A percentile compares a stretch with the other conserved stretches of the same genome.
These are phyloP conservation scores for Colletotrichum karsti DNA, from an alignment of 2,329 filamentous ascomycete genomes.

Conservation along the genomic window DNA sequence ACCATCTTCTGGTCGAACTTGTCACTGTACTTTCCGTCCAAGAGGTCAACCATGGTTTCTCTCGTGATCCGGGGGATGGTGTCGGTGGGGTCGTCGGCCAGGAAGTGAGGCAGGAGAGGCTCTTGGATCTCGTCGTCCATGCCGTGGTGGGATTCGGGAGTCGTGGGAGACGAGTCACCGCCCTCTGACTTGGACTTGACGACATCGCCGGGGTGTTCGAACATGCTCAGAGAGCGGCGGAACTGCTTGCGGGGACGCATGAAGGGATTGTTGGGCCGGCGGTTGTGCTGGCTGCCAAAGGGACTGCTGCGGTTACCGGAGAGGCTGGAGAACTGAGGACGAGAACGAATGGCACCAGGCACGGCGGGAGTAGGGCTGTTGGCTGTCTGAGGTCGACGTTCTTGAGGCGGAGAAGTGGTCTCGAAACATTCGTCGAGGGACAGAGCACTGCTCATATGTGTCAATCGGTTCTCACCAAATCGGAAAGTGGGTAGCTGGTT, in stretches of 20 bases:
- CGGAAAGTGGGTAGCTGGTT: conserved; percentile 77
- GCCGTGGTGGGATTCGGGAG: conserved; percentile 69
- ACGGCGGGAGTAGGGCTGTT: conserved; percentile 65
- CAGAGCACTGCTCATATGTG: conserved; percentile 58
- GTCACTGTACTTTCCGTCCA: conserved; percentile 84
- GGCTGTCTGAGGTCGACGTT: conserved; percentile 68
- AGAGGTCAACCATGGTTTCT: conserved; percentile 83
- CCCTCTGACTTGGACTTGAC: conserved; percentile 78
- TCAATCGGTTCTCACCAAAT: conserved; percentile 58
- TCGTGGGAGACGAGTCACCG: conserved; percentile 56
- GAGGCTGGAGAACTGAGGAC: conserved; percentile 71
- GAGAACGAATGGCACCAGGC: conserved; percentile 68
- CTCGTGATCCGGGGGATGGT: conserved; percentile 87
- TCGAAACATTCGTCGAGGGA: conserved; percentile 84
- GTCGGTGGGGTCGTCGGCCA: conserved; percentile 81
- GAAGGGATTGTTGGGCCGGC: conserved; percentile 77
- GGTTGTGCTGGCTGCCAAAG: conserved; percentile 74
- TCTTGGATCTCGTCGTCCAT: conserved; percentile 84
- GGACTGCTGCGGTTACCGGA: conserved; percentile 75
- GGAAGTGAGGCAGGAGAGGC: conserved; percentile 84
- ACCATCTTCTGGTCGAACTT: conserved; percentile 84
- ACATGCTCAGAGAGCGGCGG: conserved; percentile 96
- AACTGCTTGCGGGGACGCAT: conserved; percentile 86
- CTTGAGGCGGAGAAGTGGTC: conserved; percentile 76
- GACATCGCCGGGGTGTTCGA: conserved; percentile 88